Evolutionary conservation across 768 basidiomycete species (phyloP).

Genomic region (Hirschioporus abietinus): DNA sequence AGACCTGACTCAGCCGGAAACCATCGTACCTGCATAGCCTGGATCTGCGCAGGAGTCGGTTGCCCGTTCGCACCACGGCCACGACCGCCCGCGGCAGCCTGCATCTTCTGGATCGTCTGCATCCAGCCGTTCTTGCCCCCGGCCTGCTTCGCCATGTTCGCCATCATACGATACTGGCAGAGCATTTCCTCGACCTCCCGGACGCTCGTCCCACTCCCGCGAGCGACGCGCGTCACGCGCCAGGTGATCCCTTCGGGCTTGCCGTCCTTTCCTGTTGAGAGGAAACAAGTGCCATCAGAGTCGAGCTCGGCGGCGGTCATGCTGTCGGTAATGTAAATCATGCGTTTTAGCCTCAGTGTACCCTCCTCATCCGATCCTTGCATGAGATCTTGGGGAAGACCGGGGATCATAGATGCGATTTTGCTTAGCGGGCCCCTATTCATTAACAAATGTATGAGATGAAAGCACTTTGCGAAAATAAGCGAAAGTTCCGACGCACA

Average conservation of each 20-base stretch:
- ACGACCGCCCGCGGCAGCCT: conserved; percentile 76
- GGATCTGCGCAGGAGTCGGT: conserved; percentile 90
- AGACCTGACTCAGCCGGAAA: not conserved
- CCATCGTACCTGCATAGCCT: conserved; percentile 79
- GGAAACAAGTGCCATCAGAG: conserved; percentile 89
- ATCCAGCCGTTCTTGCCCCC: conserved; percentile 97
- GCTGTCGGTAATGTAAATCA: conserved; percentile 98
- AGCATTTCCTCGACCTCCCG: conserved; percentile 97
- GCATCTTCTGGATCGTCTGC: conserved; percentile 91
- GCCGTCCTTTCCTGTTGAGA: conserved; percentile 77
- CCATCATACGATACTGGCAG: conserved; percentile 98
- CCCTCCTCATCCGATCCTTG: conserved; percentile 95
- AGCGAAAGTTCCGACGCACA: conserved; percentile 47
- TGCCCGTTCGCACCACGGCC: conserved; percentile 83
- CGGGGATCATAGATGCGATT: conserved; percentile 98
- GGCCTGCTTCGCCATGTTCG: conserved; percentile 96
- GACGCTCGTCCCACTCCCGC: conserved; percentile 90
- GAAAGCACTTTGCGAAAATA: conserved; percentile 10
- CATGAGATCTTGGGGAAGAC: conserved; percentile 85
- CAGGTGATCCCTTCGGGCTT: conserved; percentile 85
- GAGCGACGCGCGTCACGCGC: conserved; percentile 85
- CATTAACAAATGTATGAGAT: conserved; percentile 14
- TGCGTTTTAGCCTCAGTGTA: conserved; percentile 84
- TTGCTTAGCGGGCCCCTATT: conserved; percentile 93
- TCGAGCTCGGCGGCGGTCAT: conserved; percentile 94